Conservation (phyloP, 305 asterid genomes). For the Euphrasia arctica region DNA sequence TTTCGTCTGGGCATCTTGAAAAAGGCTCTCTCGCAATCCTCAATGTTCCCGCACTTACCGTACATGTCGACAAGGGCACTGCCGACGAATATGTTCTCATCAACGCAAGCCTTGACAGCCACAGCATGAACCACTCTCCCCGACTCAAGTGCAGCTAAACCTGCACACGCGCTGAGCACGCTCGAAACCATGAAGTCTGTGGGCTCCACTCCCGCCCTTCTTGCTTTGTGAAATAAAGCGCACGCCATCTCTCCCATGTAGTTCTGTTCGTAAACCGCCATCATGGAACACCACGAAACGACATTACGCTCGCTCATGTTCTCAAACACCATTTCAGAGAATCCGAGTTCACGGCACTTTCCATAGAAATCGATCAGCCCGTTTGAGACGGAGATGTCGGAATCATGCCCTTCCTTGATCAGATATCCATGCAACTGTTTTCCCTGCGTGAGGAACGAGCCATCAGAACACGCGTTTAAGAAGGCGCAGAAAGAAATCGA, state of each 20-base stretch:
- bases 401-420: slow-evolving; percentile 53
- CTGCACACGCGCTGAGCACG: slow-evolving; percentile 86
- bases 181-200: slow-evolving; percentile 74
- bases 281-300: slow-evolving; percentile 90
- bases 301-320: slow-evolving; percentile 46
- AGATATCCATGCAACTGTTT: slow-evolving; percentile 64
- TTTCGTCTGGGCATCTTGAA: slow-evolving; percentile 52
- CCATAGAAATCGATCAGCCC: slow-evolving; percentile 88
- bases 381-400: slow-evolving; percentile 58
- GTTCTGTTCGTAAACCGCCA: slow-evolving; percentile 76
- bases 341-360: slow-evolving; percentile 47
- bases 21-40: slow-evolving; percentile 60
- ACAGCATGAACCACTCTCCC: slow-evolving; percentile 70
- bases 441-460: slow-evolving; percentile 49
- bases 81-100: slow-evolving; percentile 63
- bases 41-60: slow-evolving; percentile 80
- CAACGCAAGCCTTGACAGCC: slow-evolving; percentile 73
- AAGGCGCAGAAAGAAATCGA: slow-evolving; percentile 78
- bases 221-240: slow-evolving; percentile 42
- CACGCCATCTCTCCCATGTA: slow-evolving; percentile 69
- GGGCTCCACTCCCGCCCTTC: slow-evolving; percentile 49
- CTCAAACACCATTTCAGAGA: slow-evolving; percentile 51
- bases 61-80: slow-evolving; percentile 93
- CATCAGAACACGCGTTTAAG: slow-evolving; percentile 76
- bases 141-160: slow-evolving; percentile 63